Base-by-base conservation (phyloP, 495 filamentous ascomycete genomes). In the Xylaria castorea region DNA sequence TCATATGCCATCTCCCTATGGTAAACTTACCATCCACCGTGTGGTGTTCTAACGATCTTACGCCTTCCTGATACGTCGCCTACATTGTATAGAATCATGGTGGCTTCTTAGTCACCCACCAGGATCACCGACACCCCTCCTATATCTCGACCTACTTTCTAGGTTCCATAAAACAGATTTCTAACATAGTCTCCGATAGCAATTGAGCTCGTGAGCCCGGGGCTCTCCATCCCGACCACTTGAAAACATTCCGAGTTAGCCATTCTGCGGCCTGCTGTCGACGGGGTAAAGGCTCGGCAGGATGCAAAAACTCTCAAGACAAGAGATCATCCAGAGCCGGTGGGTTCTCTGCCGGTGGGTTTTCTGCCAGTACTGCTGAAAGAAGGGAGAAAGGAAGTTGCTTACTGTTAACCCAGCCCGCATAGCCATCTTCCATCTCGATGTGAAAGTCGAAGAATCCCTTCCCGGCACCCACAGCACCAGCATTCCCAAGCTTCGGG, bases 211-310 rank as follows among this genome's bases (percentile, higher is more conserved):
- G 96, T 99, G 80, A 99, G 83, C 61, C 96, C 97, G 0, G 96
- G 96, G 83, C 93, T 97, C 83, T 99, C 96, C 80, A 99, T 97
- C 8, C 93, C 94, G 76, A 98, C 77, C 74, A 98, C 79, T 72
- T 30, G 20, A 46, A 11, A 42, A 40, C 51, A 61, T 11, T 5
- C 42, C 60, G 5, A 34, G 50, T 71, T 34, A 71, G 69, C 58
- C 32, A 30, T 30, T 30, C 38, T 3, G 16, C 20, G 5, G 3
- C 22, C 18, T 51, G 1, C 20, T n/a, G 8, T 62, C 5, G 3
- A 48, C n/a, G 9, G 22, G 36, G 7, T 36, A 46, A 20, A 22
- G 42, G 8, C 11, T 6, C 1, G 27, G n/a, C 5, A 65, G 27
- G 14, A 63, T 46, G 38, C 8, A 3, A 46, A n/a, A 9, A 6